phyloP scores from a whole-genome alignment of 345 rosid species.

The Dipteronia dyeriana region DNA sequence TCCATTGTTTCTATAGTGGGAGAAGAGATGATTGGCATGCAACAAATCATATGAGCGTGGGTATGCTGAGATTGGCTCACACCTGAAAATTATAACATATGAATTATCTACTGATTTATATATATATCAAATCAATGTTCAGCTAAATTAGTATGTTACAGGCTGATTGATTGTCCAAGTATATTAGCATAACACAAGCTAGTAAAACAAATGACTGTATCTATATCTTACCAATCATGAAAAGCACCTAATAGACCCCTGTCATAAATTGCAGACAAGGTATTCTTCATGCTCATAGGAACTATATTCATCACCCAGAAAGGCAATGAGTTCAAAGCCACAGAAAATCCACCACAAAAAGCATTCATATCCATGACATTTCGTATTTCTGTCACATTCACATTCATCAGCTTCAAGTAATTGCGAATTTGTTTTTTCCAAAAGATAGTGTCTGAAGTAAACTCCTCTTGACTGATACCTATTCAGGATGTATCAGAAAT shows the following conservation, averaged over 20 bases:
- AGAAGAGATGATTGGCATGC: conserved; percentile 71
- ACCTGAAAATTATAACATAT: conserved; percentile 46
- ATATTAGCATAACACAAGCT: conserved; percentile 7
- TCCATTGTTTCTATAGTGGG: conserved; percentile 50
- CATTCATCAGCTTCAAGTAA: conserved; percentile 73
- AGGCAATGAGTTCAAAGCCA: conserved; percentile 47
- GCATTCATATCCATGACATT: conserved; percentile 96
- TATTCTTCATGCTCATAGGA: conserved; percentile 67
- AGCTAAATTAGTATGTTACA: not conserved
- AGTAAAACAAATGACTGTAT: conserved; percentile 1
- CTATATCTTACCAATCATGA: conserved; percentile 82
- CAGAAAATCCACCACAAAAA: conserved; percentile 72
- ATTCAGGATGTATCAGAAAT: conserved; percentile 18
- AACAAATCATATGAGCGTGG: conserved; percentile 85
- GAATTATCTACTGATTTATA: not conserved
- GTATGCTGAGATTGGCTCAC: conserved; percentile 95
- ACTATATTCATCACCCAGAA: conserved; percentile 96
- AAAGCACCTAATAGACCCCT: conserved; percentile 78
- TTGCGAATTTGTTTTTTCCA: conserved; percentile 74
- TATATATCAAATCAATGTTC: not conserved
- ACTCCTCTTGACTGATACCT: conserved; percentile 72
- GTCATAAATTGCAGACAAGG: conserved; percentile 71
- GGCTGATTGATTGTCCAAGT: not conserved
- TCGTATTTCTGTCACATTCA: conserved; percentile 50
- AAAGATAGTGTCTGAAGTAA: conserved; percentile 51